These are phyloP conservation scores for Hondaea fermentalgiana DNA, from an alignment of 108 stramenopile species.

Conservation along the genomic window DNA sequence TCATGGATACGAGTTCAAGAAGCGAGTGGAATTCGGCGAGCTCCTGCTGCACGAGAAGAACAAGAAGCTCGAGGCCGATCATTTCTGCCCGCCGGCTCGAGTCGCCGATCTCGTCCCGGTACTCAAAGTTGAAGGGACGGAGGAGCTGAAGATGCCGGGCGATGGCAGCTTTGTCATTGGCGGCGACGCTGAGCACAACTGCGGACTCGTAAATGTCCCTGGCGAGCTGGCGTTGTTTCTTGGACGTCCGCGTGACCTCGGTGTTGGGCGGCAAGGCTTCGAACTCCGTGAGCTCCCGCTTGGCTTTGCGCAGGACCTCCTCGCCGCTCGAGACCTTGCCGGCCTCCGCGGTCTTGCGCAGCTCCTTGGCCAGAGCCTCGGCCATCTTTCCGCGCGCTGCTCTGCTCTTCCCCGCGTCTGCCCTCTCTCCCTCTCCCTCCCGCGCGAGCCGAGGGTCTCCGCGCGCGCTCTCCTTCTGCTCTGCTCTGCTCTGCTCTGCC, in stretches of 20 bases:
- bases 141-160: not conserved
- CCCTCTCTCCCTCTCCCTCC: too few species aligned
- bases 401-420: not conserved
- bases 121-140: constrained; percentile 9
- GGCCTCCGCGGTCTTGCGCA: not conserved
- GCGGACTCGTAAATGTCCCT: constrained; percentile 5
- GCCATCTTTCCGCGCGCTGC: not conserved
- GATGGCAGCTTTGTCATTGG: not conserved
- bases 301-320: constrained; percentile 8
- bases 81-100: not conserved
- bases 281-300: not conserved
- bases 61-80: constrained; percentile 10
- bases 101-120: not conserved
- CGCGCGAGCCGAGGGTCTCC: too few species aligned
- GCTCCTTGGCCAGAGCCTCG: constrained; percentile 4
- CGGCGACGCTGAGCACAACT: not conserved
- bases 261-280: not conserved
- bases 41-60: not conserved
- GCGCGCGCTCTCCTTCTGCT: too few species aligned
- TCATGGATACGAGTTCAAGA: not conserved
- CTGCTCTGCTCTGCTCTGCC: too few species aligned
- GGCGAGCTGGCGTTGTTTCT: not conserved
- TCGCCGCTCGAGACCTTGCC: constrained; percentile 11
- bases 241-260: not conserved
- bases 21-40: constrained; percentile 14